Conservation (phyloP, 1,284 basidiomycete species). For the Athelia sp. region DNA sequence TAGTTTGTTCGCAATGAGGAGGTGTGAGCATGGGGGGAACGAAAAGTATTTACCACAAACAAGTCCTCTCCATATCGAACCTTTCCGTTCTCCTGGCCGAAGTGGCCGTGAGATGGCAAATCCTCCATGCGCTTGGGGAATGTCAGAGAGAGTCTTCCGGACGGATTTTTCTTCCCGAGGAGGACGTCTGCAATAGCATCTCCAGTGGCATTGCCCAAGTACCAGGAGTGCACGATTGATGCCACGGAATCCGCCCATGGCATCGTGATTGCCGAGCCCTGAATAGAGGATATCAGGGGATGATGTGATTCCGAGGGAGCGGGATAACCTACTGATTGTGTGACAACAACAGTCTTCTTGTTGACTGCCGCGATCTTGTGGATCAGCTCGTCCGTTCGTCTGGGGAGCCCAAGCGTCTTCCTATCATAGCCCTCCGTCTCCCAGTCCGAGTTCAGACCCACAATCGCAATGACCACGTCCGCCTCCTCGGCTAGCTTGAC, state of each 20-base stretch:
- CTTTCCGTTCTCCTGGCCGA: conserved; percentile 66
- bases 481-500: conserved; percentile 60
- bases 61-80: conserved; percentile 58
- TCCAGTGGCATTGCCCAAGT: conserved; percentile 80
- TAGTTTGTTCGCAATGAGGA: conserved; percentile 20
- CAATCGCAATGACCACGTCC: conserved; percentile 66
- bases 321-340: conserved; percentile 45
- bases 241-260: conserved; percentile 70
- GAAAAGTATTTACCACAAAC: conserved; percentile 47
- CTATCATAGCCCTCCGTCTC: conserved; percentile 74
- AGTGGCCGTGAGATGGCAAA: conserved; percentile 65
- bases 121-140: conserved; percentile 75
- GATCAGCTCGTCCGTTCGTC: conserved; percentile 70
- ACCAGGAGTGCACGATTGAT: conserved; percentile 74
- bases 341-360: conserved; percentile 70
- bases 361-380: conserved; percentile 60
- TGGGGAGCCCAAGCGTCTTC: conserved; percentile 60
- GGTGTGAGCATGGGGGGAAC: conserved; percentile 12
- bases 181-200: conserved; percentile 78
- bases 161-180: conserved; percentile 76
- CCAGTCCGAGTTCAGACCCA: conserved; percentile 75
- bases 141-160: conserved; percentile 72
- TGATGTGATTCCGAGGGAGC: background rate
- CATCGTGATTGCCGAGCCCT: conserved; percentile 66
- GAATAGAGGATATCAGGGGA: background rate